Evolutionary conservation across 192 early-diverging fungal genomes (phyloP), one percentile per base, ranked within the genome.

Genomic region (Coemansia sp.): DNA sequence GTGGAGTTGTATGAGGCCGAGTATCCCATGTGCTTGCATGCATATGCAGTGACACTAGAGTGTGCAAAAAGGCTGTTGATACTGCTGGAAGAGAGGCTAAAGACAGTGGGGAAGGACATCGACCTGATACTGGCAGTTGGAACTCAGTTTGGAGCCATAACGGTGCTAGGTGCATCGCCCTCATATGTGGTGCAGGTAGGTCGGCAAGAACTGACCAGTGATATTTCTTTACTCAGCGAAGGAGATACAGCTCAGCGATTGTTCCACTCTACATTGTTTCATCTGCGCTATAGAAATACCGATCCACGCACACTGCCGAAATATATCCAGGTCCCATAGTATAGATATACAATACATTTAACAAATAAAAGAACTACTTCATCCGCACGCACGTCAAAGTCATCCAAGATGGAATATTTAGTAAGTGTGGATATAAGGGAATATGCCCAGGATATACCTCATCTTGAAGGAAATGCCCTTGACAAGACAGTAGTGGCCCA

Each of bases 401-500:
- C 23, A 3, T 4, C 23, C 23, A 26, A 26, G 23, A 26, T 26
- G 23, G 23, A 26, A 4, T 26, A 26, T 26, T 26, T 56, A 75
- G 5, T 75, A 10, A 3, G 60, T 23, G 51, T 62, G 40, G 53
- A 75, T 69, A 38, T 60, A 56, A 39, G 77, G 77, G 49, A 80
- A 71, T 3, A 80, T 44, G 21, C 45, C 21, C 11, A 40, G 44
- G 16, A 65, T 44, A 32, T 64, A 66, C 14, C 51, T 43, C 32
- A 69, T 37, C 59, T 70, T 71, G 62, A 74, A 70, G 1, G 63
- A 58, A 26, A 69, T 60, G 34, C 57, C 42, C 37, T 60, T 64
- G 34, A 71, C 40, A 31, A 80, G 36, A 12, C 72, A 74, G 59
- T 75, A 66, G 53, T 80, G 71, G 48, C 55, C 61, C 71, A 86